A percentile compares a stretch with the other conserved stretches of the same genome.
Conservation (phyloP, 306 rosid species). For the Medicago ruthenica region DNA sequence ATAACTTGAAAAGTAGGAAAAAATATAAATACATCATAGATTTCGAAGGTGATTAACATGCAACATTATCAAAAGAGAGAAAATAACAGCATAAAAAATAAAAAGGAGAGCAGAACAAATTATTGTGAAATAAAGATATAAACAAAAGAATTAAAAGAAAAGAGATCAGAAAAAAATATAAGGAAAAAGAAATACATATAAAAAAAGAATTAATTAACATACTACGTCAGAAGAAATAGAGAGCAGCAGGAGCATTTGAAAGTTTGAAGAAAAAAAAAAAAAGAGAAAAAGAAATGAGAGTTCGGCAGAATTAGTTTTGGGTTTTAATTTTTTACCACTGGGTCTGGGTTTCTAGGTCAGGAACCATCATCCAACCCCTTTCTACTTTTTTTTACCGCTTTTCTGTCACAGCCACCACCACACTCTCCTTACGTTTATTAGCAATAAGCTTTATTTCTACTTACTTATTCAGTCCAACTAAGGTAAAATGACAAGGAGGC, state of each 20-base stretch:
- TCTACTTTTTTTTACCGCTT: too few relatives aligned
- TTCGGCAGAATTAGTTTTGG: not conserved
- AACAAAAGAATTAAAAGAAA: not conserved
- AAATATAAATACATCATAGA: not conserved
- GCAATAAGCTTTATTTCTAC: not conserved
- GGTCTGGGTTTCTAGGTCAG: not conserved
- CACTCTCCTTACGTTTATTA: too few relatives aligned
- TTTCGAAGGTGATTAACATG: too few relatives aligned
- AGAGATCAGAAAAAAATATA: not conserved
- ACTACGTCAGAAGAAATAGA: not conserved
- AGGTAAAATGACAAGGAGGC: constrained; percentile 9
- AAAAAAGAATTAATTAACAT: not conserved
- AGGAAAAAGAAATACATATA: not conserved
- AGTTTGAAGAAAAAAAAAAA: not conserved
- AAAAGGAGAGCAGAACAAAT: not conserved
- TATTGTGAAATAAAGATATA: not conserved
- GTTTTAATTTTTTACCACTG: not conserved
- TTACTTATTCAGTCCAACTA: not conserved
- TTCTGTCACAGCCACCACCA: too few relatives aligned
- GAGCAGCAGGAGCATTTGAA: not conserved
- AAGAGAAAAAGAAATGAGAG: not conserved
- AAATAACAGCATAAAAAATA: not conserved
- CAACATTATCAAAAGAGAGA: not conserved
- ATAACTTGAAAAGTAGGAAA: too few relatives aligned
- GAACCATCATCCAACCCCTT: not conserved